phyloP scores from a whole-genome alignment of 352 stramenopile species.

The Pythium monospermum region DNA sequence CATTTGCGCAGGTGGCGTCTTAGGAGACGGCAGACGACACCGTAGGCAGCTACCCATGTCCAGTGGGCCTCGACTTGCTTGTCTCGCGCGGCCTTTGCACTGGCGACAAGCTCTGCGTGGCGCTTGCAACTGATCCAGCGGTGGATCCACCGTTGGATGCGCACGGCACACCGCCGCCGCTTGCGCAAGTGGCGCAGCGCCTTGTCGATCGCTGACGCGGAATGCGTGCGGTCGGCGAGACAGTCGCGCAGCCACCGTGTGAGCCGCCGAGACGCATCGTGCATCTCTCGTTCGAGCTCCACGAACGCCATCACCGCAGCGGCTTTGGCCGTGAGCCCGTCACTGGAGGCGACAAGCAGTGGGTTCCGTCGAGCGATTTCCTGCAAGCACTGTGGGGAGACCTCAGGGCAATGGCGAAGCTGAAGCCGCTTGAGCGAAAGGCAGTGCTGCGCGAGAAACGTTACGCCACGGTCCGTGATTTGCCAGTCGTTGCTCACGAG shows the following conservation, averaged over 20 bases:
- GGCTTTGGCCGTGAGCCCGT: constrained; percentile 49
- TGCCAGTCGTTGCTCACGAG: constrained; percentile 70
- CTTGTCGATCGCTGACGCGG: constrained; percentile 37
- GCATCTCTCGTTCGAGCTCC: constrained; percentile 22
- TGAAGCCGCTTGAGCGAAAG: constrained; percentile 34
- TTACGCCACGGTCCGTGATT: constrained; percentile 48
- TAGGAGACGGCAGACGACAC: constrained; percentile 25
- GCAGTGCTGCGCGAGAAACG: constrained; percentile 20
- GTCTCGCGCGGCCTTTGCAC: constrained; percentile 21
- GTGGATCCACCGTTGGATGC: constrained; percentile 54
- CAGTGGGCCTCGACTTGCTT: constrained; percentile 26
- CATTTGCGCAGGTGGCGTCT: constrained; percentile 29
- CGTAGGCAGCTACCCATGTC: constrained; percentile 26
- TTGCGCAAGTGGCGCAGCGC: constrained; percentile 37
- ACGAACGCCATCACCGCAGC: constrained; percentile 44
- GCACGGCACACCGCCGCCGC: constrained; percentile 32
- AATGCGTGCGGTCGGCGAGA: constrained; percentile 25
- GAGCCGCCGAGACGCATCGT: constrained; percentile 32
- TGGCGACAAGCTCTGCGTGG: constrained; percentile 23
- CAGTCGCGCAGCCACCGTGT: constrained; percentile 39
- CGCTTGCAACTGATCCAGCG: constrained; percentile 20
- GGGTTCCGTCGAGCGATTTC: constrained; percentile 32
- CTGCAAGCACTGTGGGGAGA: constrained; percentile 40
- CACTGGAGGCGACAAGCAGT: constrained; percentile 27
- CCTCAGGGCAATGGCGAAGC: constrained; percentile 57